Evolutionary conservation across 257 asterid genomes (phyloP), one percentile per base, ranked within the genome.

Genomic region (Nicotiana otophora): DNA sequence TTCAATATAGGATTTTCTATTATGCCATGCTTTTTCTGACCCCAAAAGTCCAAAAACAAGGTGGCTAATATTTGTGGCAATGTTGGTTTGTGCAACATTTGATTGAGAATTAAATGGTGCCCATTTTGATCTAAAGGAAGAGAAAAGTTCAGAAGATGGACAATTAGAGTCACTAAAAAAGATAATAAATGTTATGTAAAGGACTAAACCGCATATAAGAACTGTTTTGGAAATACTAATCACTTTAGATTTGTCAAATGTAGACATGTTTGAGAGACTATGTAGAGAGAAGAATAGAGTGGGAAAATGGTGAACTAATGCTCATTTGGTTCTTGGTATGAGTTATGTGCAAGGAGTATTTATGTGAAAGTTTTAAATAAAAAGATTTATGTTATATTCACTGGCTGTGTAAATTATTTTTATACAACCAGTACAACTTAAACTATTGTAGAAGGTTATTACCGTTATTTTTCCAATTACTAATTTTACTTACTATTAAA

Each of bases 11-110:
- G 66, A 39, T 64, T 72, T 85, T 80, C 88, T 80, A 61, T 66
- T 51, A 7, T 54, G 34, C 89, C 90, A 91, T 28, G 88, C 83
- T 3, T n/a, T 54, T 33, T 84, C 70, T 2, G 92, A 86, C 36
- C 91, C 88, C 7, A 88, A 82, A 51, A 91, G 81, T 7, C 89
- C 91, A 36, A 91, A 91, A 17, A 88, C 75, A 1, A 91, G 33
- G 63, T 91, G 89, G 31, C 51, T 82, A 64, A 86, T 72, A 28
- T 83, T 89, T 2, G 91, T 86, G 23, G 90, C 63, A 12, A 19
- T 64, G 7, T 20, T 61, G 70, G 74, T 8, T 42, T 63, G 2
- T 63, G 28, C 66, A 63, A 23, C 64, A 79, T 20, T 39, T 74
- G 79, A 53, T 48, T 46, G 62, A 3, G 62, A 26, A 51, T 12